phyloP scores from a whole-genome alignment of 495 filamentous ascomycete genomes.

The Penicillium manginii region DNA sequence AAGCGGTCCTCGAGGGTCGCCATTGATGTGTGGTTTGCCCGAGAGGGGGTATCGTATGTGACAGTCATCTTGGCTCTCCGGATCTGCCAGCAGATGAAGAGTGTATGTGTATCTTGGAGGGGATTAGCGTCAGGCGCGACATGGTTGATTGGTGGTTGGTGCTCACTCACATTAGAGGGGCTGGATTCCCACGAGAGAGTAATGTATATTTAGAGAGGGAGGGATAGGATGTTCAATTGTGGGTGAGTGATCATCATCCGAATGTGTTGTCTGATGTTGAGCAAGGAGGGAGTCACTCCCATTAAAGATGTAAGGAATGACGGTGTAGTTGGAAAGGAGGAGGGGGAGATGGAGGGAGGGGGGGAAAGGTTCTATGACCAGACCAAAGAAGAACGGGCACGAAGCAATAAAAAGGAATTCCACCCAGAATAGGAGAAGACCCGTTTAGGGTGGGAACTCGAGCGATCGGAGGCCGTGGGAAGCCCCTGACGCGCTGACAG shows the following conservation, averaged over 20 bases:
- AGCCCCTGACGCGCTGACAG: slow-evolving; percentile 53
- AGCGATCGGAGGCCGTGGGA: slow-evolving; percentile 39
- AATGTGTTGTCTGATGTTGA: slow-evolving; percentile 25
- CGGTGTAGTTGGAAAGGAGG: slow-evolving; percentile 30
- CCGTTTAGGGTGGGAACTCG: slow-evolving; percentile 37
- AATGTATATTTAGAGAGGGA: slow-evolving; percentile 4
- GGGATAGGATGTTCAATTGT: slow-evolving; percentile 32
- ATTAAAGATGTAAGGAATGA: slow-evolving; percentile 35
- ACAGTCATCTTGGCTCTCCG: slow-evolving; percentile 64
- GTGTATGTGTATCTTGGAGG: slow-evolving; percentile 20
- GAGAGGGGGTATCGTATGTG: slow-evolving; percentile 64
- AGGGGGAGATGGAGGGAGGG: slow-evolving; percentile 24
- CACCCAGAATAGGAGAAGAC: slow-evolving; percentile 44
- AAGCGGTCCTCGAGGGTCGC: slow-evolving; percentile 80
- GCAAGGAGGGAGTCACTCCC: slow-evolving; percentile 25
- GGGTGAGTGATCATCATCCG: slow-evolving; percentile 24
- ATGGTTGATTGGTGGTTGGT: slow-evolving; percentile 7
- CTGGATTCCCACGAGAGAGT: slow-evolving; percentile 18
- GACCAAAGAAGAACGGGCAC: slow-evolving; percentile 37
- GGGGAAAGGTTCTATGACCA: slow-evolving; percentile 26
- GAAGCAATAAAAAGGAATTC: slow-evolving; percentile 42
- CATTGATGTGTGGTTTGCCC: slow-evolving; percentile 51
- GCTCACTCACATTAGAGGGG: slow-evolving; percentile 16
- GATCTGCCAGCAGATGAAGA: slow-evolving; percentile 52
- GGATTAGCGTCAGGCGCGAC: slow-evolving; percentile 1